phyloP scores from a whole-genome alignment of 148 eudicot species.

The Rhododendron kiyosumense region DNA sequence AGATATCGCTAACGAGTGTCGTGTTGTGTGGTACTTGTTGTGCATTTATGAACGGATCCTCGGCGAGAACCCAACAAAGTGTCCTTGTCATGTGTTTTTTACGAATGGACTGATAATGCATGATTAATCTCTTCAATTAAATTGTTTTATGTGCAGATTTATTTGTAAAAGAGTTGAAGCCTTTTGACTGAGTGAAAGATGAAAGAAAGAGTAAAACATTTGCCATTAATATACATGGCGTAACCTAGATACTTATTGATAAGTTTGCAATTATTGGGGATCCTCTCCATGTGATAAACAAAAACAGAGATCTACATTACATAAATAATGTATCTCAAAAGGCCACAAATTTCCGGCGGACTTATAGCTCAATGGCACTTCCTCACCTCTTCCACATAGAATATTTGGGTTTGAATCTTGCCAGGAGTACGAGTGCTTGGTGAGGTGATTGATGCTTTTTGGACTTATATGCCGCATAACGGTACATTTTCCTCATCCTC shows the following conservation, averaged over 20 bases:
- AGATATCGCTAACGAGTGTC: neutral
- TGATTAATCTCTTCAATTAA: too few species aligned
- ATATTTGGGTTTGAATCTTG: accelerated
- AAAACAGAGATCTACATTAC: neutral
- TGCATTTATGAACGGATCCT: neutral
- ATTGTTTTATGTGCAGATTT: too few species aligned
- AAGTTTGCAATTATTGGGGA: neutral
- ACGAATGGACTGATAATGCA: neutral
- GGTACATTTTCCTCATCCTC: too few species aligned
- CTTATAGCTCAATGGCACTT: too few species aligned
- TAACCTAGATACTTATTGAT: neutral
- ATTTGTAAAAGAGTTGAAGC: too few species aligned
- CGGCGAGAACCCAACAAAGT: neutral
- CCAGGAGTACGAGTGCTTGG: too few species aligned
- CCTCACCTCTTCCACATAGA: too few species aligned
- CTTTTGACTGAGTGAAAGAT: too few species aligned
- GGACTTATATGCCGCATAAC: too few species aligned
- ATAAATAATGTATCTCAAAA: neutral
- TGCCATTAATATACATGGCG: neutral
- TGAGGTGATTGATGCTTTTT: too few species aligned
- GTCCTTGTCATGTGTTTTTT: neutral
- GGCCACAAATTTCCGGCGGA: neutral
- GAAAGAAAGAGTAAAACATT: neutral
- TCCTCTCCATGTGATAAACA: neutral
- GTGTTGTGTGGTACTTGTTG: neutral